These are phyloP conservation scores for Botryobasidium botryosum DNA, from an alignment of 768 basidiomycete genomes.

Conservation along the genomic window DNA sequence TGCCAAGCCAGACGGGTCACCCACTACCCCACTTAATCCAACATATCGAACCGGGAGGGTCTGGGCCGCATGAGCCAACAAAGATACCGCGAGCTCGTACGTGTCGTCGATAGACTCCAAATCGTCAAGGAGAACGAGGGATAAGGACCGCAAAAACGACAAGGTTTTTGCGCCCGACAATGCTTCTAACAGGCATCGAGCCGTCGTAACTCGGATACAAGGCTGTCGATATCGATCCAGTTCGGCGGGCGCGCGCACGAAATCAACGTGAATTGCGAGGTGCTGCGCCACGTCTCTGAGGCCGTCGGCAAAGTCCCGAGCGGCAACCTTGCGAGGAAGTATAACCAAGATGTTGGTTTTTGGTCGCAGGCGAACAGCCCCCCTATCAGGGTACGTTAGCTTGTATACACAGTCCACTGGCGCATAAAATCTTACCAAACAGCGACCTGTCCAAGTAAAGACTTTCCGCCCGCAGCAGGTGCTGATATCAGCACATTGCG, in stretches of 20 bases:
- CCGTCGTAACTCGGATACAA: constrained; percentile 41
- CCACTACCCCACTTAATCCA: constrained; percentile 60
- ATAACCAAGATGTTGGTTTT: no score
- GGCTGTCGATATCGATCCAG: no score
- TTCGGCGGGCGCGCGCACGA: no score
- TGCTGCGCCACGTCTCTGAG: no score
- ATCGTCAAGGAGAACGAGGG: constrained; percentile 66
- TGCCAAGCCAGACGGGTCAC: constrained; percentile 66
- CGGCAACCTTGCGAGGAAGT: no score
- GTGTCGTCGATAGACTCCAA: constrained; percentile 63
- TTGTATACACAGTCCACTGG: no score
- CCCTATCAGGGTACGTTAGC: no score
- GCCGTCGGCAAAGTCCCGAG: no score
- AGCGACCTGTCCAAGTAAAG: constrained; percentile 47
- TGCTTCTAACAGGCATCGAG: constrained; percentile 28
- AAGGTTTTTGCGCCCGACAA: constrained; percentile 9
- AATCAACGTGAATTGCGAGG: no score
- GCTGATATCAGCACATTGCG: constrained; percentile 57
- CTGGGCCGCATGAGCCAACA: constrained; percentile 49
- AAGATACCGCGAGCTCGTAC: constrained; percentile 72
- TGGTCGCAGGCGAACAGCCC: no score
- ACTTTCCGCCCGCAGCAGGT: constrained; percentile 70
- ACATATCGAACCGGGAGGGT: constrained; percentile 49
- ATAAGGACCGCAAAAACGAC: constrained; percentile 25
- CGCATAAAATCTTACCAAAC: constrained; percentile 43